Evolutionary conservation across 345 rosid genomes (phyloP), one percentile per base, ranked within the genome.

Genomic region (Iberis pinnata): DNA sequence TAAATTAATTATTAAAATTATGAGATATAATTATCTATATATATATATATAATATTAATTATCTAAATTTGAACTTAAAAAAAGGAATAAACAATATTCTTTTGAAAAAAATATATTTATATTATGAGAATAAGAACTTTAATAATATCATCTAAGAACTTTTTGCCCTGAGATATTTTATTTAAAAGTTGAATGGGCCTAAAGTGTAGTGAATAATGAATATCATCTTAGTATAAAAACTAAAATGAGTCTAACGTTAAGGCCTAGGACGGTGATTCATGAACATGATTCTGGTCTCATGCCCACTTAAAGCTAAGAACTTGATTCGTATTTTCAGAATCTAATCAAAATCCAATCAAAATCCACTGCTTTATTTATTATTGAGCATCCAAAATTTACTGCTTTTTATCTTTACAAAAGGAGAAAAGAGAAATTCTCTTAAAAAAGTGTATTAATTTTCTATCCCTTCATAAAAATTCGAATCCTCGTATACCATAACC

Each of bases 331-430:
- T n/a, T n/a, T n/a, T n/a, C n/a, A n/a, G n/a, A n/a, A n/a, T n/a
- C n/a, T n/a, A n/a, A n/a, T n/a, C n/a, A n/a, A n/a, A n/a, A n/a
- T 39, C 7, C 16, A 9, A 27, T 19, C 6, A 33, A 13, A 50
- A 22, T 40, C 57, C 49, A 40, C n/a, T n/a, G 31, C 25, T 12
- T 35, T 10, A 40, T 31, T 19, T 20, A n/a, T n/a, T n/a, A n/a
- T n/a, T n/a, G n/a, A n/a, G n/a, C n/a, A n/a, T n/a, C n/a, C n/a
- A n/a, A n/a, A n/a, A n/a, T n/a, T 20, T 50, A 47, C 37, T 48
- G 14, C 63, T 49, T 56, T 41, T 31, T 29, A 62, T 54, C 25
- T 52, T 64, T 58, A 48, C 49, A 47, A 56, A 64, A 64, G 50
- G 32, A 5, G 15, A 12, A 55, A 22, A 29, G 7, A 47, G 7